Percentiles rank a stretch among this genome's conserved stretches.
These are phyloP conservation scores for Rosa rugosa DNA, from an alignment of 306 rosid species.

Conservation along the genomic window DNA sequence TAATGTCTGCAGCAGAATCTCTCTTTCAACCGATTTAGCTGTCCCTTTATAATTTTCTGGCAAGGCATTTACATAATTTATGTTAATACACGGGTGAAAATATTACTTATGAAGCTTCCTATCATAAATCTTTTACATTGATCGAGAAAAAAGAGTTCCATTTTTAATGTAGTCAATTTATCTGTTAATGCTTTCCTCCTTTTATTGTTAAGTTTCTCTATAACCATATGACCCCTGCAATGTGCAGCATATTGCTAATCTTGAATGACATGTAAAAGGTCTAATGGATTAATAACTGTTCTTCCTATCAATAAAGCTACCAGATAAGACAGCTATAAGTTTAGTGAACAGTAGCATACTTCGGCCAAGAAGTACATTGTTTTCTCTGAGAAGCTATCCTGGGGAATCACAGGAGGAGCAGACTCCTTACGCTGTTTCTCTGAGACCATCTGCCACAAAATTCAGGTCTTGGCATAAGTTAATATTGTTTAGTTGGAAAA, in stretches of 20 bases:
- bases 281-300: not conserved
- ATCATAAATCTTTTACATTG: not conserved
- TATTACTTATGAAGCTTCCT: not conserved
- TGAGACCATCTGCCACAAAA: conserved; percentile 71
- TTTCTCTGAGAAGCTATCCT: conserved; percentile 64
- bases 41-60: conserved; percentile 11
- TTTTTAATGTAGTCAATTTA: not conserved
- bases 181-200: not conserved
- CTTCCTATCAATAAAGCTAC: not conserved
- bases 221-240: not conserved
- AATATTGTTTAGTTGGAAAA: conserved; percentile 13
- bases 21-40: not conserved
- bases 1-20: not conserved
- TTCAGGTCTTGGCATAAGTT: conserved; percentile 31
- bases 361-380: conserved; percentile 91
- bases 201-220: conserved; percentile 2
- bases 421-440: conserved; percentile 98
- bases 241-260: not conserved
- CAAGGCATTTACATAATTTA: not conserved
- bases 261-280: not conserved
- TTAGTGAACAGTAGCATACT: conserved; percentile 49
- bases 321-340: conserved; percentile 4
- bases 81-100: not conserved
- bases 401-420: conserved; percentile 74
- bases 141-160: not conserved